Conservation (phyloP, 306 rosid genomes). For the Prunus fruticosa region DNA sequence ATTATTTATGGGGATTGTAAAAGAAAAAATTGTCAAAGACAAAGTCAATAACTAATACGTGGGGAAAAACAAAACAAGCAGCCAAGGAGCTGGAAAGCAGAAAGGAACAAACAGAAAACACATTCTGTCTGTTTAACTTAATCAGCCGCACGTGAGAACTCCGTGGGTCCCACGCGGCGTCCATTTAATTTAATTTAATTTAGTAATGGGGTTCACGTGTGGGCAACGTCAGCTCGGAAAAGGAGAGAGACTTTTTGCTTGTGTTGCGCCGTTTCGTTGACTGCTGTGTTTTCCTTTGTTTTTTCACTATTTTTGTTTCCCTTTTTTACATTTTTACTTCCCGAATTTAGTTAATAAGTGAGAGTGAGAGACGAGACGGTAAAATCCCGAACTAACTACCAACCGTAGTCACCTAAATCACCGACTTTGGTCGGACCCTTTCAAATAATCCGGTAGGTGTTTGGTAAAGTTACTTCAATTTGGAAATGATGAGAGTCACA, state of each 20-base stretch:
- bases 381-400: too few species aligned
- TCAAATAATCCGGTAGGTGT: neutral
- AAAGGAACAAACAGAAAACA: constrained; percentile 19
- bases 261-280: constrained; percentile 67
- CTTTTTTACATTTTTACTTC: neutral
- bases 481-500: neutral
- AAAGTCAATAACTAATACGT: constrained; percentile 39
- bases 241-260: constrained; percentile 33
- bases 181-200: neutral
- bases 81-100: constrained; percentile 2
- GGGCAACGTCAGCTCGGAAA: constrained; percentile 45
- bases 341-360: too few species aligned
- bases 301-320: neutral
- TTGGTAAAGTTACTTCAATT: neutral
- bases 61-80: constrained; percentile 14
- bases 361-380: too few species aligned
- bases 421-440: neutral
- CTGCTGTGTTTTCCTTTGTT: constrained; percentile 34
- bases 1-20: constrained; percentile 42
- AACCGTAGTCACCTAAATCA: too few species aligned
- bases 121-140: constrained; percentile 30
- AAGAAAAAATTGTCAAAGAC: constrained; percentile 31
- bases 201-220: constrained; percentile 56
- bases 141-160: constrained; percentile 62
- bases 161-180: constrained; percentile 29